A percentile compares a stretch with the other conserved stretches of the same genome.
Evolutionary conservation across 441 rosid species (phyloP).

Genomic region (Euphorbia celastroides): DNA sequence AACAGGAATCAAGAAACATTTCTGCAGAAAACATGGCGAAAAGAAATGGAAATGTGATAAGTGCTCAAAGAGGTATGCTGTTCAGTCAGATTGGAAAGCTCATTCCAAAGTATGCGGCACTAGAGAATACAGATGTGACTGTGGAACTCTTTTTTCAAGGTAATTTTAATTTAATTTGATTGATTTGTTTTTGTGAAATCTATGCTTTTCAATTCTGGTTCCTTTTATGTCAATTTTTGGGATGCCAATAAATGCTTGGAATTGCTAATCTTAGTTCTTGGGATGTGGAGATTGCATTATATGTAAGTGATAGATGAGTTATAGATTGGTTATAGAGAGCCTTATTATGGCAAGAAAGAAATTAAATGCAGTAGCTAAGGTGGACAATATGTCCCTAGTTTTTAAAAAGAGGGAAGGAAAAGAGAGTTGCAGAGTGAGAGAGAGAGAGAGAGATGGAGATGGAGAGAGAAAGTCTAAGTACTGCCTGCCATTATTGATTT

Average conservation of each 20-base stretch:
- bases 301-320: not conserved
- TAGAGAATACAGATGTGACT: constrained; percentile 80
- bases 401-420: not conserved
- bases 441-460: too few relatives aligned
- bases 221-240: not conserved
- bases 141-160: constrained; percentile 26
- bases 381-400: constrained; percentile 30
- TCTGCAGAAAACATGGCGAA: constrained; percentile 75
- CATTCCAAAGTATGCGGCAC: constrained; percentile 89
- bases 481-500: constrained; percentile 22
- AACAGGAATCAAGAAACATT: constrained; percentile 85
- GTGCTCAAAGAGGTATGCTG: constrained; percentile 78
- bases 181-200: constrained; percentile 1
- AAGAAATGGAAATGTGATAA: constrained; percentile 97
- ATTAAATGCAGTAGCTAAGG: constrained; percentile 19
- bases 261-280: constrained; percentile 10
- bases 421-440: constrained; percentile 5
- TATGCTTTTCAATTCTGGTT: not conserved
- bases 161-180: not conserved
- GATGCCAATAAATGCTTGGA: constrained; percentile 14
- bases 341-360: constrained; percentile 21
- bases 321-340: not conserved
- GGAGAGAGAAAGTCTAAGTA: constrained; percentile 20
- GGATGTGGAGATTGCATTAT: constrained; percentile 1
- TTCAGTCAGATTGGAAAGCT: constrained; percentile 90